Evolutionary conservation across 2,329 filamentous ascomycete species (phyloP).

Genomic region (Metarhizium rileyi): DNA sequence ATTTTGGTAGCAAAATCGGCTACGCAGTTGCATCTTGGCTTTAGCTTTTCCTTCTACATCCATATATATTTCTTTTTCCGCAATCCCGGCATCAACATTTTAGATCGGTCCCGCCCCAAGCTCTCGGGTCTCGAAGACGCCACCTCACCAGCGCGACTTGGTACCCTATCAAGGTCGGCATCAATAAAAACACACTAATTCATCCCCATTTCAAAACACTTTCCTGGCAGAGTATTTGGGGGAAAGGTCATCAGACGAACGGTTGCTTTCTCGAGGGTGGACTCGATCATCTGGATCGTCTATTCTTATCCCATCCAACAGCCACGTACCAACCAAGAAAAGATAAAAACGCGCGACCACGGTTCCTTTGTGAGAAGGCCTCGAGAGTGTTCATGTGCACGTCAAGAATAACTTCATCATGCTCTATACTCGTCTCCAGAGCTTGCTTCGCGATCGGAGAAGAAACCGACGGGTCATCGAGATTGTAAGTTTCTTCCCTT

Average conservation of each 20-base stretch:
- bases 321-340: too few species aligned
- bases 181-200: neutral
- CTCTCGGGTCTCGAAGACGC: neutral
- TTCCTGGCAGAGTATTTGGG: neutral
- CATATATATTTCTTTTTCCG: constrained; percentile 1
- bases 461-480: constrained; percentile 33
- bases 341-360: neutral
- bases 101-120: neutral
- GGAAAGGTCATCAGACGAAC: neutral
- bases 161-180: neutral
- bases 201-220: neutral
- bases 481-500: constrained; percentile 31
- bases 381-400: constrained; percentile 17
- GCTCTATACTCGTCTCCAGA: constrained; percentile 34
- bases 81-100: neutral
- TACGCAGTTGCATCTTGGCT: neutral
- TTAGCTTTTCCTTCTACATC: neutral
- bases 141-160: neutral
- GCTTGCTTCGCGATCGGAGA: constrained; percentile 27
- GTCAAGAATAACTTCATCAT: constrained; percentile 33
- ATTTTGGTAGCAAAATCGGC: neutral
- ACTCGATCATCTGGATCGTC: neutral
- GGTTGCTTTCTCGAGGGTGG: neutral
- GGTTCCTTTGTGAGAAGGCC: neutral
- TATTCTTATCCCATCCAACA: neutral